phyloP scores from a whole-genome alignment of 768 basidiomycete genomes.

The Xerocomellus intermedius region DNA sequence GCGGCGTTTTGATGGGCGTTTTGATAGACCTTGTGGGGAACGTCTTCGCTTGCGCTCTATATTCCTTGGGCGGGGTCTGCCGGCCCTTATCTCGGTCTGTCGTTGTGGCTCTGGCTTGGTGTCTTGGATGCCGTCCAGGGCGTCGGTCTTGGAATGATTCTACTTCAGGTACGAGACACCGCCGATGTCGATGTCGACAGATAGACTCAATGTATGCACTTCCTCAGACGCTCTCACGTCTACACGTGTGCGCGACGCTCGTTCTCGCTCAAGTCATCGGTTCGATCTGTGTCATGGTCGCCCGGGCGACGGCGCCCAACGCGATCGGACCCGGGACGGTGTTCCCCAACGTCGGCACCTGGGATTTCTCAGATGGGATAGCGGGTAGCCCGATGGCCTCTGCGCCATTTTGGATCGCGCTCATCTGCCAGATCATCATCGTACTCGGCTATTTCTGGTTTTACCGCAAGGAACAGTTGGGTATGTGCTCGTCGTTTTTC shows the following conservation, averaged over 20 bases:
- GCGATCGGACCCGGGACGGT: conserved; percentile 85
- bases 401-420: conserved; percentile 86
- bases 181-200: not conserved
- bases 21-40: conserved; percentile 86
- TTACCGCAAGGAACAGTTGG: conserved; percentile 92
- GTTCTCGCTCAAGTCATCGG: conserved; percentile 90
- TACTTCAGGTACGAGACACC: conserved; percentile 52
- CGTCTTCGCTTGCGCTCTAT: conserved; percentile 88
- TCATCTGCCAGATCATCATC: conserved; percentile 77
- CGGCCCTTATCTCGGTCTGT: conserved; percentile 87
- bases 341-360: conserved; percentile 89
- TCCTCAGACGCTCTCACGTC: conserved; percentile 74
- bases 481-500: conserved; percentile 38
- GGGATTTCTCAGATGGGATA: conserved; percentile 79
- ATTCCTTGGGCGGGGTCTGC: conserved; percentile 88
- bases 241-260: conserved; percentile 92
- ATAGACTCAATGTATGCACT: not conserved
- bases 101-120: conserved; percentile 93
- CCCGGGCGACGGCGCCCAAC: conserved; percentile 87
- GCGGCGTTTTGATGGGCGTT: conserved; percentile 1
- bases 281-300: conserved; percentile 87
- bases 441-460: conserved; percentile 95
- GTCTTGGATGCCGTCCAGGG: conserved; percentile 93
- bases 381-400: conserved; percentile 77
- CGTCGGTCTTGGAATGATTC: conserved; percentile 90